A percentile compares a stretch with the other conserved stretches of the same genome.
phyloP scores from a whole-genome alignment of 192 early-diverging fungal genomes.

The Pilaira anomala region DNA sequence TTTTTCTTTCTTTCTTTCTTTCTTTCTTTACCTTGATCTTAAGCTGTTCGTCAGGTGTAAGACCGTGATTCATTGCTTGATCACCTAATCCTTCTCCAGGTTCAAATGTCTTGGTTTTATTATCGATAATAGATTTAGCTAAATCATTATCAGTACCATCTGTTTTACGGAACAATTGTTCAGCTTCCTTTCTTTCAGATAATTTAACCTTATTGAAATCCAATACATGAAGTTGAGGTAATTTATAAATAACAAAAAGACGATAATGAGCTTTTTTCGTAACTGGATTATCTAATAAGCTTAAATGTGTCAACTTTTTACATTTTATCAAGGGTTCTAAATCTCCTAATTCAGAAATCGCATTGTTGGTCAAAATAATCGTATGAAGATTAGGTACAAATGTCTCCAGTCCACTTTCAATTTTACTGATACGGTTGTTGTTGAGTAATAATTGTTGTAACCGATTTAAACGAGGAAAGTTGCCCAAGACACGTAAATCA shows the following conservation, averaged over 20 bases:
- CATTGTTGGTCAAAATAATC: constrained; percentile 87
- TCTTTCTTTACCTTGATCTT: constrained; percentile 51
- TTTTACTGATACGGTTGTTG: constrained; percentile 86
- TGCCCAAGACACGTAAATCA: constrained; percentile 77
- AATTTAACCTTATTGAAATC: constrained; percentile 82
- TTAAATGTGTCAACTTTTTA: constrained; percentile 53
- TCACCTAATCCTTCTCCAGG: constrained; percentile 68
- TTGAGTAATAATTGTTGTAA: constrained; percentile 73
- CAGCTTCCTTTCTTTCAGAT: constrained; percentile 77
- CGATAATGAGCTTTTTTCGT: constrained; percentile 79
- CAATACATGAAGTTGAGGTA: constrained; percentile 74
- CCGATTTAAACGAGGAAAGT: constrained; percentile 81
- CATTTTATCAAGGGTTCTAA: constrained; percentile 66
- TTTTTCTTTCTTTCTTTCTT: no score
- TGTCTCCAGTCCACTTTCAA: constrained; percentile 64
- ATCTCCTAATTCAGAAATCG: constrained; percentile 79
- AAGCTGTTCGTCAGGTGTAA: constrained; percentile 64
- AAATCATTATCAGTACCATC: constrained; percentile 63
- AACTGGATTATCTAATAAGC: constrained; percentile 90
- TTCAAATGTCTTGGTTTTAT: constrained; percentile 79
- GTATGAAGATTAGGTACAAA: constrained; percentile 75
- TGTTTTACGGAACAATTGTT: constrained; percentile 66
- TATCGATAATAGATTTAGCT: constrained; percentile 62
- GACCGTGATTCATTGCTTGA: constrained; percentile 55
- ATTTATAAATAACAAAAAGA: constrained; percentile 76